A percentile compares a stretch with the other conserved stretches of the same genome.
Evolutionary conservation across 73 alveolate species (phyloP).

Genomic region (Uronychia setigera): DNA sequence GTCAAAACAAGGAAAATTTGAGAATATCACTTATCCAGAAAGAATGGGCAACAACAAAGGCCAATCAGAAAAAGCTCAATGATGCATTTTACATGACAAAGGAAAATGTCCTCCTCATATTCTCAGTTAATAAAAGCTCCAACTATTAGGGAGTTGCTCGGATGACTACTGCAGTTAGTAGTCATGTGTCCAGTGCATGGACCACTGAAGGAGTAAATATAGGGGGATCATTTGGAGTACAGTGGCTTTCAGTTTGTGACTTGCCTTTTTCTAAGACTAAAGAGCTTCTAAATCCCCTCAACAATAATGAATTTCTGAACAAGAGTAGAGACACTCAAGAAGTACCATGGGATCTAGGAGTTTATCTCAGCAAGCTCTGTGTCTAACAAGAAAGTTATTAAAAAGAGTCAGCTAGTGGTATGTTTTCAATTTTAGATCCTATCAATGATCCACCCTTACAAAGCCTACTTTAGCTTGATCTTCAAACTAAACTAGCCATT

Average conservation of each 20-base stretch:
- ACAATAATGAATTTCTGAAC: slow-evolving; percentile 35
- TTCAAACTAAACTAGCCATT: not conserved
- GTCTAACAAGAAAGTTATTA: not conserved
- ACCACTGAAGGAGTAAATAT: slow-evolving; percentile 54
- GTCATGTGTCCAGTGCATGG: slow-evolving; percentile 56
- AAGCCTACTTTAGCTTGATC: not conserved
- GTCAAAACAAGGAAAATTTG: slow-evolving; percentile 54
- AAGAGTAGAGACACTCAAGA: slow-evolving; percentile 71
- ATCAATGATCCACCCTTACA: not conserved
- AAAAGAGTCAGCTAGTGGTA: not conserved
- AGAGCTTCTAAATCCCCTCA: slow-evolving; percentile 47
- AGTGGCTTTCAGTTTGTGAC: slow-evolving; percentile 65
- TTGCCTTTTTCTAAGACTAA: slow-evolving; percentile 49
- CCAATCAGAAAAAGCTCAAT: slow-evolving; percentile 53
- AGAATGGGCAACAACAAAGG: slow-evolving; percentile 69
- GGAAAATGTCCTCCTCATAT: slow-evolving; percentile 61
- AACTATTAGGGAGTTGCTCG: slow-evolving; percentile 64
- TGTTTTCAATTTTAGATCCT: not conserved
- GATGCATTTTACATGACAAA: slow-evolving; percentile 53
- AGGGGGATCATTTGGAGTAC: slow-evolving; percentile 62
- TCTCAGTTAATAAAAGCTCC: slow-evolving; percentile 49
- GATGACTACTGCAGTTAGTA: slow-evolving; percentile 63
- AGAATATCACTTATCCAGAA: slow-evolving; percentile 48
- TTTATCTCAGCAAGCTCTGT: not conserved
- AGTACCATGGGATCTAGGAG: slow-evolving; percentile 11